phyloP scores from a whole-genome alignment of 148 eudicot species.

The Fagopyrum homotropicum region DNA sequence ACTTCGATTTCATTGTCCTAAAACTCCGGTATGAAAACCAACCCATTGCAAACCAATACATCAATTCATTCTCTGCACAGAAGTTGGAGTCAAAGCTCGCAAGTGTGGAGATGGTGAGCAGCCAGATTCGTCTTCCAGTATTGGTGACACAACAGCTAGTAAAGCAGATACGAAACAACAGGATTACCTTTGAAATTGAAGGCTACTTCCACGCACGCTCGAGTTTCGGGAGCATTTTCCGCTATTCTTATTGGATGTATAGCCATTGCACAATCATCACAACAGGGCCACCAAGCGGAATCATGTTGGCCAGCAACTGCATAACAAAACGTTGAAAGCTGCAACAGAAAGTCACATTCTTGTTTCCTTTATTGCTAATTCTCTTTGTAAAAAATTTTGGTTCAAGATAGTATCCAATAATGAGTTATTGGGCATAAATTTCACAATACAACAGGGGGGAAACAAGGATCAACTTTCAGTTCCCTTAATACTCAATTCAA shows the following conservation, averaged over 20 bases:
- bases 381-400: not conserved
- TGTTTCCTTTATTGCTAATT: conserved; percentile 1
- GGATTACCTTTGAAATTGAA: conserved; percentile 46
- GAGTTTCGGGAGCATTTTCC: conserved; percentile 41
- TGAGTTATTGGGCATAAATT: not conserved
- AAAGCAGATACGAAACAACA: conserved; percentile 39
- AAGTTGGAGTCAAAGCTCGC: conserved; percentile 29
- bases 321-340: conserved; percentile 37
- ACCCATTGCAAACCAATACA: conserved; percentile 48
- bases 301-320: conserved; percentile 48
- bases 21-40: conserved; percentile 36
- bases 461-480: not conserved
- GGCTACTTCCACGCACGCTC: conserved; percentile 55
- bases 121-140: conserved; percentile 59
- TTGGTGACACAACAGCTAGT: conserved; percentile 26
- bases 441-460: not conserved
- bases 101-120: conserved; percentile 48
- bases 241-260: conserved; percentile 60
- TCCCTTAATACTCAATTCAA: not conserved
- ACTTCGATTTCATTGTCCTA: conserved; percentile 45
- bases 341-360: not conserved
- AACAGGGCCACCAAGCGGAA: conserved; percentile 74
- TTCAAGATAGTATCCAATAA: not conserved
- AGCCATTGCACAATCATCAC: conserved; percentile 47
- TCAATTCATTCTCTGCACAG: conserved; percentile 44